A percentile compares a stretch with the other conserved stretches of the same genome.
phyloP scores from a whole-genome alignment of 2,329 filamentous ascomycete species.

The Triangularia verruculosa region DNA sequence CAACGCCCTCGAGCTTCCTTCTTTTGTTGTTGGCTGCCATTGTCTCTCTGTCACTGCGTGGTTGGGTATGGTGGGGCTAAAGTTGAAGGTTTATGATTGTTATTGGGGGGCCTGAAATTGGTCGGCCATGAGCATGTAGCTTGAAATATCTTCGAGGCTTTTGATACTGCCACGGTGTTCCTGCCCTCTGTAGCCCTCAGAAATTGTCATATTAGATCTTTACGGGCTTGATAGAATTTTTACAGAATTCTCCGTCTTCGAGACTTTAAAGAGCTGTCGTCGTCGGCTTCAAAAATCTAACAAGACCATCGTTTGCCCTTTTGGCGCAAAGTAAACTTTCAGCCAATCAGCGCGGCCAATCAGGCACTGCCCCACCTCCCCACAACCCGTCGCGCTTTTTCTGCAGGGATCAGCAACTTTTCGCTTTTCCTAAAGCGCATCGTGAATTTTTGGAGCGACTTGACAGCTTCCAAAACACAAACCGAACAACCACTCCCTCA shows the following conservation, averaged over 20 bases:
- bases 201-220: background rate
- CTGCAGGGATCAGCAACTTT: slow-evolving; percentile 12
- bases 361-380: background rate
- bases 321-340: background rate
- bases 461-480: slow-evolving; percentile 4
- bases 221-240: no score
- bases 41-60: background rate
- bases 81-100: background rate
- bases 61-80: background rate
- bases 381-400: slow-evolving; percentile 11
- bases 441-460: slow-evolving; percentile 11
- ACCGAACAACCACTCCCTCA: slow-evolving; percentile 4
- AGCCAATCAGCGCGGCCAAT: slow-evolving; percentile 25
- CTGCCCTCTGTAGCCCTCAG: background rate
- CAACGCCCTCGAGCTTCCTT: slow-evolving; percentile 38
- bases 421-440: slow-evolving; percentile 8
- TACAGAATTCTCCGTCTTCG: no score
- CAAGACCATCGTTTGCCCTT: no score
- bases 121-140: no score
- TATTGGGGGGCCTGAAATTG: no score
- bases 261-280: background rate
- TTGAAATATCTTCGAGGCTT: no score
- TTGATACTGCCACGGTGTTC: no score
- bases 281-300: background rate
- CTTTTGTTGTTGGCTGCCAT: slow-evolving; percentile 32